These are phyloP conservation scores for Silybum marianum DNA, from an alignment of 129 eudicot species.

Conservation along the genomic window DNA sequence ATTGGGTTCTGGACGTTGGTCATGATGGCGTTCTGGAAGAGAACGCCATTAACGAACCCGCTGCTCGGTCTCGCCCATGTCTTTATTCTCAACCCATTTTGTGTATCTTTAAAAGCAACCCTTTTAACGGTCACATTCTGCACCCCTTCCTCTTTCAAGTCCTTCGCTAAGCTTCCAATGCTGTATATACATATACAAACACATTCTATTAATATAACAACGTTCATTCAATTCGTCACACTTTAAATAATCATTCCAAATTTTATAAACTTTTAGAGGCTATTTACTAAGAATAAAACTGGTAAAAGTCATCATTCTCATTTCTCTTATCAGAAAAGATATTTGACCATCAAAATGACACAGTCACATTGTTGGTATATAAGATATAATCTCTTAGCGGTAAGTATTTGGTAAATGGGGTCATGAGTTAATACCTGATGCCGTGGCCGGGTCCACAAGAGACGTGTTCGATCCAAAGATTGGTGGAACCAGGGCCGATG, in stretches of 20 bases:
- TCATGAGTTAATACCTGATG: constrained; percentile 47
- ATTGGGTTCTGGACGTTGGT: constrained; percentile 56
- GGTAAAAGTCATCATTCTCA: no score
- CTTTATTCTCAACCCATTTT: constrained; percentile 62
- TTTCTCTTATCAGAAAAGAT: no score
- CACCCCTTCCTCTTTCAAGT: constrained; percentile 53
- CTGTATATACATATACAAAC: constrained; percentile 13
- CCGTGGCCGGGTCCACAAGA: constrained; percentile 88
- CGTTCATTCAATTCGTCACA: neutral
- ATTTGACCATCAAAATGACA: no score
- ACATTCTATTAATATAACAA: neutral
- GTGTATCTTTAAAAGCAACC: constrained; percentile 44
- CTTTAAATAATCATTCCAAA: no score
- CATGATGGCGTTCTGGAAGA: constrained; percentile 51
- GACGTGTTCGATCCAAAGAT: constrained; percentile 60
- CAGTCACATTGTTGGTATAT: no score
- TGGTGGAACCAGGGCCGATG: constrained; percentile 59
- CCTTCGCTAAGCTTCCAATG: constrained; percentile 66
- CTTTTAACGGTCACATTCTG: constrained; percentile 61
- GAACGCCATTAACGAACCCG: constrained; percentile 50
- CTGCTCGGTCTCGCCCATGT: constrained; percentile 66
- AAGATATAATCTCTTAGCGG: no score
- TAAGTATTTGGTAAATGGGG: no score
- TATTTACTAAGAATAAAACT: no score
- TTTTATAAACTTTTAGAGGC: no score